A percentile compares a stretch with the other conserved stretches of the same genome.
phyloP scores from a whole-genome alignment of 2,329 filamentous ascomycete species.

The Botrytis fabae region DNA sequence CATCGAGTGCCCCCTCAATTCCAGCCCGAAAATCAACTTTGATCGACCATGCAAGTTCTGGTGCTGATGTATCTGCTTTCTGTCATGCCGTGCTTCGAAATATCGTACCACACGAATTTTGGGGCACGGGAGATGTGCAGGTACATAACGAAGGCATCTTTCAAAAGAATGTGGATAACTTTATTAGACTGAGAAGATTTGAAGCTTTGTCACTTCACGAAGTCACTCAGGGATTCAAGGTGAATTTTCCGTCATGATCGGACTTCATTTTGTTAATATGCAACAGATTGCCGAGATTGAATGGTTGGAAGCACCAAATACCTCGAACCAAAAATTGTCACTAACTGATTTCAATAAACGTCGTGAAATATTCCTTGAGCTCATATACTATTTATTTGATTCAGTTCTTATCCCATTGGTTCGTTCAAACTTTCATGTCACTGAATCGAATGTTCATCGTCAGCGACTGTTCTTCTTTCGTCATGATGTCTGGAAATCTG shows the following conservation, averaged over 20 bases:
- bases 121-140: conserved; percentile 59
- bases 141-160: conserved; percentile 62
- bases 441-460: conserved; percentile 78
- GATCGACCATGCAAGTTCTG: conserved; percentile 67
- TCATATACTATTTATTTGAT: conserved; percentile 91
- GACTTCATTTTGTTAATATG: conserved; percentile 15
- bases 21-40: conserved; percentile 46
- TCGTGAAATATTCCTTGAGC: conserved; percentile 75
- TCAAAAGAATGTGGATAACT: conserved; percentile 70
- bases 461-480: conserved; percentile 90
- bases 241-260: conserved; percentile 42
- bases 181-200: conserved; percentile 75
- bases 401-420: conserved; percentile 86
- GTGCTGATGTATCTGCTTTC: conserved; percentile 76
- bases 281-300: conserved; percentile 62
- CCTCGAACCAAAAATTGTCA: conserved; percentile 58
- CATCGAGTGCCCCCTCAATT: conserved; percentile 32
- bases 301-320: conserved; percentile 67
- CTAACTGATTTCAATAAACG: conserved; percentile 74
- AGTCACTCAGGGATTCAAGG: conserved; percentile 73
- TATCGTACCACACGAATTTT: conserved; percentile 74
- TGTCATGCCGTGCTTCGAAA: conserved; percentile 74
- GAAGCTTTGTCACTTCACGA: conserved; percentile 81
- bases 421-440: conserved; percentile 88
- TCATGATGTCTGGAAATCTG: conserved; percentile 82